Evolutionary conservation across 441 rosid genomes (phyloP).

Genomic region (Aleurites moluccanus): DNA sequence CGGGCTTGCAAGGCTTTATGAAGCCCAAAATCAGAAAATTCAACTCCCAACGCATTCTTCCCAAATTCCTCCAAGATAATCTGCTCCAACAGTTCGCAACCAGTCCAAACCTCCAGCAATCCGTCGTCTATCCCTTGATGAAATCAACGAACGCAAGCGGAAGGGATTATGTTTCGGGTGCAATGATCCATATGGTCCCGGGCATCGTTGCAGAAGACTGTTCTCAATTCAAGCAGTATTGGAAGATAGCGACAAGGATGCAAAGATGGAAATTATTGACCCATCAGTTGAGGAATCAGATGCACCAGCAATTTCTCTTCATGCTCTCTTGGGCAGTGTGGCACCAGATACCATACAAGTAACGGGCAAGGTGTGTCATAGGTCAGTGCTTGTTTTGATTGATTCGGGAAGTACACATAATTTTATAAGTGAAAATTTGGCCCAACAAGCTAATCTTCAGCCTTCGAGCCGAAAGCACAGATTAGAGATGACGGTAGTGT

Average conservation of each 20-base stretch:
- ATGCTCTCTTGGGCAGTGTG: not conserved
- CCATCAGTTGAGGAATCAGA: not conserved
- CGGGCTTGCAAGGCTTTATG: no score
- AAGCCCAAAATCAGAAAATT: no score
- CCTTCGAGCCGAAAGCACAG: accelerated
- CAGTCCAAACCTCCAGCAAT: no score
- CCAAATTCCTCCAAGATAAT: no score
- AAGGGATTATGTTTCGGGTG: not conserved
- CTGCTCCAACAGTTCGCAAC: no score
- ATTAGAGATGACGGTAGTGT: not conserved
- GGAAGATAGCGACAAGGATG: not conserved
- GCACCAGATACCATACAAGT: not conserved
- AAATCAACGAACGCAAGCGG: not conserved
- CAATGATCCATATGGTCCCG: not conserved
- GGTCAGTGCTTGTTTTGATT: no score
- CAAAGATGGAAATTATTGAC: not conserved
- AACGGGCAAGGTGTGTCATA: not conserved
- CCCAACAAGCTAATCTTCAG: not conserved
- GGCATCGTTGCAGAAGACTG: not conserved
- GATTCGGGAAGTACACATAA: no score
- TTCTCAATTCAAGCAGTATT: not conserved
- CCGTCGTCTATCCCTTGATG: no score
- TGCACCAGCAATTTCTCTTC: not conserved
- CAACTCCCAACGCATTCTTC: no score
- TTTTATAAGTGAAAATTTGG: not conserved